Evolutionary conservation across 2,329 filamentous ascomycete genomes (phyloP).

Genomic region (Acephala macrosclerotiorum): DNA sequence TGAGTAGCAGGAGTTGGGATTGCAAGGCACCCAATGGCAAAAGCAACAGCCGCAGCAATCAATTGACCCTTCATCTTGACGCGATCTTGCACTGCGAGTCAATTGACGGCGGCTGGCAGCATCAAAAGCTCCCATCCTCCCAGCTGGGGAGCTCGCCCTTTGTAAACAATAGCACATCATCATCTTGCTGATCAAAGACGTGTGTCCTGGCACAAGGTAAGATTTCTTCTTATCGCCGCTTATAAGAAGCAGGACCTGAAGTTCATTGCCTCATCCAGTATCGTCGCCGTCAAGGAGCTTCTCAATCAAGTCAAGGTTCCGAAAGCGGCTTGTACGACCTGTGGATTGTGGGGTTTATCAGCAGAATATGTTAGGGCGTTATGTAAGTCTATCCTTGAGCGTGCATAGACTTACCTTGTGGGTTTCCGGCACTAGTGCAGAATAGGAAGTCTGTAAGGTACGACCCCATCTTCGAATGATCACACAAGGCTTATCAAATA

Average conservation of each 20-base stretch:
- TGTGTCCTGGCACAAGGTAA: background rate
- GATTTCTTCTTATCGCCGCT: background rate
- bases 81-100: background rate
- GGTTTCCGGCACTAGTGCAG: background rate
- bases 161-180: background rate
- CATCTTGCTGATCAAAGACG: background rate
- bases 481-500: background rate
- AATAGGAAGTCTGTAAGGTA: constrained; percentile 6
- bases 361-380: background rate
- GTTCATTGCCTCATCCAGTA: background rate
- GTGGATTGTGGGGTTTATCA: constrained; percentile 1
- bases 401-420: background rate
- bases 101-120: constrained; percentile 2
- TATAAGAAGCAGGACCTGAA: background rate
- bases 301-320: background rate
- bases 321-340: background rate
- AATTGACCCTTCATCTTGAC: constrained; percentile 8
- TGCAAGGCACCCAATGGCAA: constrained; percentile 11
- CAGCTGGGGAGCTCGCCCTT: constrained; percentile 4
- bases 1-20: constrained; percentile 25
- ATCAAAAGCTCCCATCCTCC: background rate
- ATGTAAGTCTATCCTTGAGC: background rate
- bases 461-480: background rate
- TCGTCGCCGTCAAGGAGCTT: background rate
- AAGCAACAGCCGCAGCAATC: constrained; percentile 2